Evolutionary conservation across 768 basidiomycete species (phyloP).

Genomic region (Tricholoma sp.): DNA sequence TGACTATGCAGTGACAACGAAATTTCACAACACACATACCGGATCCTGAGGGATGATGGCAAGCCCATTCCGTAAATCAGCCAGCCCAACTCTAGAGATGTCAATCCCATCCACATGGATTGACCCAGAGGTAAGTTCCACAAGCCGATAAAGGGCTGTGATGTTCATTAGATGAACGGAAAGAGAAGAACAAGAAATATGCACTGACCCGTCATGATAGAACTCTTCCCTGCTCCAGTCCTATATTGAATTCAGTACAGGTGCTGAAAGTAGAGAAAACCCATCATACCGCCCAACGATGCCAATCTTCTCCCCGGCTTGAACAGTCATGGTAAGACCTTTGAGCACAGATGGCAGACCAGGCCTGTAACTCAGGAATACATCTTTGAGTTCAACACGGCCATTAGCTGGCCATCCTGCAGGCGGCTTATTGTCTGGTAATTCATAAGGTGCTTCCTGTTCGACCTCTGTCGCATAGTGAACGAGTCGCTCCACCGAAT

Average conservation of each 20-base stretch:
- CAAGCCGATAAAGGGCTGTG: constrained; percentile 72
- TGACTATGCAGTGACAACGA: neutral
- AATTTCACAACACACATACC: constrained; percentile 31
- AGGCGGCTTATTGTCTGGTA: constrained; percentile 54
- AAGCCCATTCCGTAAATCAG: constrained; percentile 60
- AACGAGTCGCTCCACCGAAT: constrained; percentile 80
- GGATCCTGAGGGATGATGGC: constrained; percentile 86
- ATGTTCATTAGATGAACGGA: neutral
- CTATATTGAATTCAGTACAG: constrained; percentile 20
- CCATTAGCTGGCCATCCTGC: constrained; percentile 74
- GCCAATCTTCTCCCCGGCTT: constrained; percentile 84
- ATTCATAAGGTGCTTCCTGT: constrained; percentile 71
- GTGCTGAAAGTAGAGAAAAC: neutral
- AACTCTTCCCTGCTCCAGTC: constrained; percentile 87
- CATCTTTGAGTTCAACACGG: constrained; percentile 64
- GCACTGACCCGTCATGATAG: constrained; percentile 69
- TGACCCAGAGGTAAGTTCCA: constrained; percentile 70
- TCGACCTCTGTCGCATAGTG: constrained; percentile 79
- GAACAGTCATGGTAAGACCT: constrained; percentile 66
- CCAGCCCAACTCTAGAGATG: constrained; percentile 73
- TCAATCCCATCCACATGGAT: constrained; percentile 83
- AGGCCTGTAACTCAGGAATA: constrained; percentile 79
- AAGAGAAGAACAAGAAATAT: neutral
- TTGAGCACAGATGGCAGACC: constrained; percentile 88
- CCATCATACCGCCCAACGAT: constrained; percentile 60